A percentile compares a stretch with the other conserved stretches of the same genome.
These are phyloP conservation scores for Cadophora sp. DNA, from an alignment of 2,329 filamentous ascomycete genomes.

Conservation along the genomic window DNA sequence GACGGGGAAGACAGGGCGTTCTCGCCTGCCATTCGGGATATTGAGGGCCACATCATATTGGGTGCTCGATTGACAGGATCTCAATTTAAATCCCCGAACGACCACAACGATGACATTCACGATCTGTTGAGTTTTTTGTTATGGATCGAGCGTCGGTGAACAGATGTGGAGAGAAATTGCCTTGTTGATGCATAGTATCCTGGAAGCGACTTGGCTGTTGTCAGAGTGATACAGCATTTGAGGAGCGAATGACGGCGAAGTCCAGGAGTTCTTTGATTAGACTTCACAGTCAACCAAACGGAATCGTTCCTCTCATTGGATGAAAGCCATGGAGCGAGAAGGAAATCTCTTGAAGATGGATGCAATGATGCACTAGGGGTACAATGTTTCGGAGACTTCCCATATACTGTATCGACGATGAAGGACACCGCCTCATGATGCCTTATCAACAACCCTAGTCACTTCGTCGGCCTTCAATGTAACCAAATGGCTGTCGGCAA, in stretches of 20 bases:
- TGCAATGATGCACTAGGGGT: not conserved
- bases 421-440: slow-evolving; percentile 7
- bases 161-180: not conserved
- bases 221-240: not conserved
- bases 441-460: not conserved
- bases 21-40: slow-evolving; percentile 18
- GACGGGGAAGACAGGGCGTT: not conserved
- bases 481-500: not conserved
- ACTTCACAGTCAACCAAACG: slow-evolving; percentile 8
- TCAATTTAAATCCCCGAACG: slow-evolving; percentile 5
- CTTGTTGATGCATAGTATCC: not conserved
- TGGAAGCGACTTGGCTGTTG: slow-evolving; percentile 13
- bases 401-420: not conserved
- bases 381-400: not conserved
- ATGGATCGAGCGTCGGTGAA: not conserved
- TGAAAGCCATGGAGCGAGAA: not conserved
- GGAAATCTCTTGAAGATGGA: not conserved
- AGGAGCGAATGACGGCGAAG: not conserved
- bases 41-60: not conserved
- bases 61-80: not conserved
- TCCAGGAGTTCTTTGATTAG: not conserved
- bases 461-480: slow-evolving; percentile 8
- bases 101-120: not conserved
- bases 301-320: slow-evolving; percentile 5
- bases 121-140: not conserved